Evolutionary conservation across 2,329 filamentous ascomycete species (phyloP).

Genomic region (Penicillium glabrum): DNA sequence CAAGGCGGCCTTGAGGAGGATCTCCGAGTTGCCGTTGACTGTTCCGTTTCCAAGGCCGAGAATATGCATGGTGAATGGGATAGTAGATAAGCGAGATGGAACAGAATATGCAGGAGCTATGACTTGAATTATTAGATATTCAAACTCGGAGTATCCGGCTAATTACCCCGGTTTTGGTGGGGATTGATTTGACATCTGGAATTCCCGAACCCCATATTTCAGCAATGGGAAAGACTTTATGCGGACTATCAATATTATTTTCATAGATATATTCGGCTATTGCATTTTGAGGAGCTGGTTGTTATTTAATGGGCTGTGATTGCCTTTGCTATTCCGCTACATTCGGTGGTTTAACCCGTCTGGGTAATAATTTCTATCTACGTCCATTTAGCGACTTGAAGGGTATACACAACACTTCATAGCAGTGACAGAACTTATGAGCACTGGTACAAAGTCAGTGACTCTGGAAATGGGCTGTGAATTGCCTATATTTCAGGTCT

Average conservation of each 20-base stretch:
- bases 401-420: background rate
- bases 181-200: background rate
- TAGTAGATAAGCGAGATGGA: no score
- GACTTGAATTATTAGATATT: no score
- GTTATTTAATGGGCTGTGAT: no score
- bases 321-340: no score
- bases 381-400: background rate
- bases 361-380: background rate
- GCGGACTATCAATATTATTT: background rate
- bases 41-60: background rate
- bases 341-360: no score
- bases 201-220: background rate
- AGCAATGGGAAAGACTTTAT: background rate
- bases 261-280: background rate
- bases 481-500: background rate
- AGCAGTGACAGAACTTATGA: background rate
- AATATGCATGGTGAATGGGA: background rate
- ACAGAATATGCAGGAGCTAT: no score
- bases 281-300: no score
- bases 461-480: background rate
- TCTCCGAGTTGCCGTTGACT: background rate
- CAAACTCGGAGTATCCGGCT: background rate
- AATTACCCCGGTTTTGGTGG: background rate
- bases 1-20: background rate
- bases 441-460: background rate